Percentiles rank a stretch among this genome's conserved stretches.
Conservation (phyloP, 2,329 filamentous ascomycete genomes). For the Sporothrix dimorphospora region DNA sequence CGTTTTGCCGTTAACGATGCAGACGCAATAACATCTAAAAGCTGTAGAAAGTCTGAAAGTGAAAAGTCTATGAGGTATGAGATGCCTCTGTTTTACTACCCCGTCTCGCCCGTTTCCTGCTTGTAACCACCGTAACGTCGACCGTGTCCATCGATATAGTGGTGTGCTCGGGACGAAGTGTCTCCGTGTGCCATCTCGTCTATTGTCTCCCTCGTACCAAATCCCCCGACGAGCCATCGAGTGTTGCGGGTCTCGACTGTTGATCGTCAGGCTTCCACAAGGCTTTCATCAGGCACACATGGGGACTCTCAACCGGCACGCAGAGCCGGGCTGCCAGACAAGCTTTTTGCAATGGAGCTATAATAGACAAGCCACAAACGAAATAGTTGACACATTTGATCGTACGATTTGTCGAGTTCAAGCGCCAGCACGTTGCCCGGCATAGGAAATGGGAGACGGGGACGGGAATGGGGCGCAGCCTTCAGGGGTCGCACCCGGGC, state of each 20-base stretch:
- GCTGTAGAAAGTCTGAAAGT: background rate
- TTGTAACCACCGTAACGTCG: background rate
- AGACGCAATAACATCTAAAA: background rate
- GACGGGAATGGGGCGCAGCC: background rate
- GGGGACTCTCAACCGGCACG: background rate
- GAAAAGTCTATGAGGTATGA: background rate
- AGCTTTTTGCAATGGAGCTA: background rate
- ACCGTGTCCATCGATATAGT: background rate
- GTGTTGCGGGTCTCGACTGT: background rate
- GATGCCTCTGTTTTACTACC: background rate
- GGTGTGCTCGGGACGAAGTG: background rate
- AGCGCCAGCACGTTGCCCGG: background rate
- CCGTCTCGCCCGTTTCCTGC: background rate
- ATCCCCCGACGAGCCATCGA: background rate
- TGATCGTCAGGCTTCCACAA: background rate
- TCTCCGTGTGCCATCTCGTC: background rate
- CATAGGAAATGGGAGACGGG: background rate
- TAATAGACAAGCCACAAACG: background rate
- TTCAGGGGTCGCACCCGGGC: background rate
- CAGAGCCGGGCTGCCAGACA: background rate
- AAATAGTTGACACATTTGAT: background rate
- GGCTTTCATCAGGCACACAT: background rate
- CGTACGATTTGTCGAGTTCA: background rate
- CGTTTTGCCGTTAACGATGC: conserved; percentile 1
- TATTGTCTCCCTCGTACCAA: background rate